Conservation (phyloP, 139 green algal genomes). For the Haematococcus sp. region DNA sequence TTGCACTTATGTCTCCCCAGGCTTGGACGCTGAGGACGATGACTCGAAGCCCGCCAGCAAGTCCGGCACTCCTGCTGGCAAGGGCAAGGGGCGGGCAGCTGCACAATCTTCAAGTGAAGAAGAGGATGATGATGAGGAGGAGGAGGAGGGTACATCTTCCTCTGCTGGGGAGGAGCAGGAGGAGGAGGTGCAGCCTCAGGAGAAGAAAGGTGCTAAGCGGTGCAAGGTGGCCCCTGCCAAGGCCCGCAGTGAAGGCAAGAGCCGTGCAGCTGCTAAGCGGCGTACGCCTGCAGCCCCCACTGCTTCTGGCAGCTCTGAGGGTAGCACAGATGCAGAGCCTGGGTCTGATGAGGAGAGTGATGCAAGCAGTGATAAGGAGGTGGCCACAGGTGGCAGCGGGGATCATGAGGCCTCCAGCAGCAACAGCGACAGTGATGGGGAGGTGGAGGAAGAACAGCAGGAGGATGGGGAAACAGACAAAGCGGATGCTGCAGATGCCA, state of each 20-base stretch:
- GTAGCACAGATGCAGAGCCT: background rate
- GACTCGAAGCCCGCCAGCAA: slow-evolving; percentile 8
- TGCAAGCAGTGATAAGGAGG: no score
- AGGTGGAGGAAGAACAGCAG: background rate
- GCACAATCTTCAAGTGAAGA: no score
- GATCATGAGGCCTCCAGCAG: slow-evolving; percentile 1
- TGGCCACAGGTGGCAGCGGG: background rate
- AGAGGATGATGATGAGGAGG: slow-evolving; percentile 9
- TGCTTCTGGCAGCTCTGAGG: no score
- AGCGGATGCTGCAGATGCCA: background rate
- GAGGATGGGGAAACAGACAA: background rate
- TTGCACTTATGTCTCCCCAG: no score
- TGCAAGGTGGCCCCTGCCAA: background rate
- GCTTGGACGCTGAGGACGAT: slow-evolving; percentile 4
- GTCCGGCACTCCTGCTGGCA: background rate
- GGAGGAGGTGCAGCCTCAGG: background rate
- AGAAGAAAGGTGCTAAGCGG: background rate
- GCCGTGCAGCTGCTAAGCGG: no score
- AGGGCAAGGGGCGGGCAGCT: no score
- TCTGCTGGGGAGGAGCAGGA: background rate
- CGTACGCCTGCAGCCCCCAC: no score
- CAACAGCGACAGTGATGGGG: background rate
- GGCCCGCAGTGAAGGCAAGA: background rate
- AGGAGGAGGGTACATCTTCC: background rate
- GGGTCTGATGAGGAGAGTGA: background rate